Conservation (phyloP, 2,329 filamentous ascomycete species). For the Apiospora sp. region DNA sequence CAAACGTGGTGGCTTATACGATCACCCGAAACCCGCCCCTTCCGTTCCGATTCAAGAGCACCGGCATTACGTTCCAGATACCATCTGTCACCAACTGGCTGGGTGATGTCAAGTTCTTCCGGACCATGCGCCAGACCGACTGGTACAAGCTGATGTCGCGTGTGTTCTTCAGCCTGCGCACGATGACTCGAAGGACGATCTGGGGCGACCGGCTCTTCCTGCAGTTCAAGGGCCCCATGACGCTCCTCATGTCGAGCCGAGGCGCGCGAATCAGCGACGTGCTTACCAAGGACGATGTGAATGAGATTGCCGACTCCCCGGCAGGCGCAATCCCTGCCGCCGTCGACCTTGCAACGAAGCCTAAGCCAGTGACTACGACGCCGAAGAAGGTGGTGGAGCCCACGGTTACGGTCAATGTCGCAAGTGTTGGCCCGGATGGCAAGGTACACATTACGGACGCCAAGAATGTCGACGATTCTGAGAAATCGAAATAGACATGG, state of each 20-base stretch:
- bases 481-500: slow-evolving; percentile 31
- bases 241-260: slow-evolving; percentile 88
- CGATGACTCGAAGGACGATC: slow-evolving; percentile 80
- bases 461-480: slow-evolving; percentile 65
- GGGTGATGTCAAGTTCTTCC: slow-evolving; percentile 76
- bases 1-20: slow-evolving; percentile 90
- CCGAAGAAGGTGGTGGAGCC: slow-evolving; percentile 44
- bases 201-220: slow-evolving; percentile 96
- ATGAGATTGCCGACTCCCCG: slow-evolving; percentile 87
- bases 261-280: slow-evolving; percentile 80
- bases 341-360: slow-evolving; percentile 54
- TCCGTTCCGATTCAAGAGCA: slow-evolving; percentile 86
- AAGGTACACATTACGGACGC: slow-evolving; percentile 71
- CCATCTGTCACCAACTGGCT: slow-evolving; percentile 73
- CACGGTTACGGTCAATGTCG: slow-evolving; percentile 60
- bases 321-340: slow-evolving; percentile 73
- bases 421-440: slow-evolving; percentile 65
- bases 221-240: slow-evolving; percentile 86
- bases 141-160: slow-evolving; percentile 75
- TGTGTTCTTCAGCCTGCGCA: slow-evolving; percentile 74
- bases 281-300: slow-evolving; percentile 79
- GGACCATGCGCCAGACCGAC: slow-evolving; percentile 73
- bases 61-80: slow-evolving; percentile 80
- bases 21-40: slow-evolving; percentile 76
- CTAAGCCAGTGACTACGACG: slow-evolving; percentile 42